A percentile compares a stretch with the other conserved stretches of the same genome.
These are phyloP conservation scores for Fusarium begoniae DNA, from an alignment of 2,329 filamentous ascomycete genomes.

Conservation along the genomic window DNA sequence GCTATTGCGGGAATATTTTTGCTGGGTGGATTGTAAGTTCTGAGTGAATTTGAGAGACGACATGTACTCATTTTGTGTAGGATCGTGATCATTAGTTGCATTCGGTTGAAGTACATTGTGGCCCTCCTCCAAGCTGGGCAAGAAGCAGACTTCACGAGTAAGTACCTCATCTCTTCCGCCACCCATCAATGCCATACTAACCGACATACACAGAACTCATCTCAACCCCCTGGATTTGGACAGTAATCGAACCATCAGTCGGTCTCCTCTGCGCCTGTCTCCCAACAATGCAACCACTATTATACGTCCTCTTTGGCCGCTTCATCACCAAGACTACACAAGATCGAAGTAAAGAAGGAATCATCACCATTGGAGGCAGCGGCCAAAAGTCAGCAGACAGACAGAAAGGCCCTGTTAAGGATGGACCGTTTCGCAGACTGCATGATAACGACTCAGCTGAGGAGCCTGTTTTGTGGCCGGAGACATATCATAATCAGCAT, in stretches of 20 bases:
- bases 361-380: not conserved
- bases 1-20: not conserved
- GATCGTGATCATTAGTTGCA: not conserved
- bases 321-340: not conserved
- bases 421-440: not conserved
- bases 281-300: not conserved
- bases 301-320: not conserved
- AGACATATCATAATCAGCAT: not conserved
- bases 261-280: slow-evolving; percentile 6
- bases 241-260: not conserved
- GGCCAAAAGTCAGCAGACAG: not conserved
- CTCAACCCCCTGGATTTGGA: not conserved
- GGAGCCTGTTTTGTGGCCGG: slow-evolving; percentile 6
- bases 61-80: fast-evolving
- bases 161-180: fast-evolving
- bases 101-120: not conserved
- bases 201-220: not conserved
- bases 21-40: not conserved
- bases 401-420: not conserved
- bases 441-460: slow-evolving; percentile 9
- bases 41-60: fast-evolving
- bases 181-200: fast-evolving
- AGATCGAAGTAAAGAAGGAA: not conserved
- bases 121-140: not conserved
- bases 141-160: not conserved